phyloP scores from a whole-genome alignment of 192 early-diverging fungal species.

The Linderina pennispora region DNA sequence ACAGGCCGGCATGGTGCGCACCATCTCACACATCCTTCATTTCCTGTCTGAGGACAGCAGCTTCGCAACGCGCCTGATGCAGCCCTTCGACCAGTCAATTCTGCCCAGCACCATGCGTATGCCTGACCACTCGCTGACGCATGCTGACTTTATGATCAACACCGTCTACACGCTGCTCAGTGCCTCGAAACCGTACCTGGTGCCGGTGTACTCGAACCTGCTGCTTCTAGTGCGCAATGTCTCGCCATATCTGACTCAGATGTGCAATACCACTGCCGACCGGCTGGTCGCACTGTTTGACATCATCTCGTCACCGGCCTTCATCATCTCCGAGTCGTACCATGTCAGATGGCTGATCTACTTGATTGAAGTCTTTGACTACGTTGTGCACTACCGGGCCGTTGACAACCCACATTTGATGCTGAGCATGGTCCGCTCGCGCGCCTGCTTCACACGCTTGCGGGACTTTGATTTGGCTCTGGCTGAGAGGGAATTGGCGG shows the following conservation, averaged over 20 bases:
- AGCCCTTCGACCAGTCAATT: slow-evolving; percentile 48
- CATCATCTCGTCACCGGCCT: slow-evolving; percentile 72
- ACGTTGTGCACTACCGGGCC: slow-evolving; percentile 79
- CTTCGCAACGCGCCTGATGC: slow-evolving; percentile 44
- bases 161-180: slow-evolving; percentile 70
- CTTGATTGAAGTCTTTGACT: slow-evolving; percentile 76
- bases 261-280: slow-evolving; percentile 63
- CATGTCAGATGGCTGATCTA: slow-evolving; percentile 72
- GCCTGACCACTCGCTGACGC: slow-evolving; percentile 54
- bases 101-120: slow-evolving; percentile 53
- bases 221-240: slow-evolving; percentile 78
- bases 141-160: slow-evolving; percentile 82
- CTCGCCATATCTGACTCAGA: slow-evolving; percentile 69
- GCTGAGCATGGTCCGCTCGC: slow-evolving; percentile 73
- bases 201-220: slow-evolving; percentile 69
- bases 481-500: slow-evolving; percentile 53
- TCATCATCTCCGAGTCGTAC: slow-evolving; percentile 70
- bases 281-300: slow-evolving; percentile 69
- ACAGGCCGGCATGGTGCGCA: slow-evolving; percentile 63
- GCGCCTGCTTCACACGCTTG: slow-evolving; percentile 63
- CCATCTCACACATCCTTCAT: slow-evolving; percentile 52
- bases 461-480: slow-evolving; percentile 58
- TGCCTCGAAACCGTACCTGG: slow-evolving; percentile 59
- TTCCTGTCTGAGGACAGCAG: slow-evolving; percentile 40
- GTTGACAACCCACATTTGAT: slow-evolving; percentile 73